Conservation (phyloP, 1,284 basidiomycete genomes). For the Agroathelia rolfsii region DNA sequence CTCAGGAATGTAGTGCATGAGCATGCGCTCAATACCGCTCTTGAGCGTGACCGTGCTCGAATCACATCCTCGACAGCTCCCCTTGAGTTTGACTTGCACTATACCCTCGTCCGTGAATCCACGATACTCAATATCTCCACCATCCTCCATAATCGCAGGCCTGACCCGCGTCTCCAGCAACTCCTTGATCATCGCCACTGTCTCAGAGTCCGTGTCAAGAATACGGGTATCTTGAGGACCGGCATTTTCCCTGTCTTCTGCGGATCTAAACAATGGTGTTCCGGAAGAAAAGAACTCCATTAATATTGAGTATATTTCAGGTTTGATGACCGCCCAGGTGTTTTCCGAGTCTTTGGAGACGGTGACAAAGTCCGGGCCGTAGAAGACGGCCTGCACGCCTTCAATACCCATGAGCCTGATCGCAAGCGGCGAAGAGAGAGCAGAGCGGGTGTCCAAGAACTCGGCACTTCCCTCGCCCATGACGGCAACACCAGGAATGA, state of each 20-base stretch:
- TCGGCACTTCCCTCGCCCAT: conserved; percentile 86
- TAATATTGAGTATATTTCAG: conserved; percentile 95
- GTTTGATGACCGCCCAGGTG: conserved; percentile 87
- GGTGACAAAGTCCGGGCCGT: conserved; percentile 96
- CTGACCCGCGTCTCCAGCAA: conserved; percentile 89
- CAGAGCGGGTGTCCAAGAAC: conserved; percentile 83
- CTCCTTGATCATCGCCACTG: conserved; percentile 99
- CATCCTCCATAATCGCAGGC: conserved; percentile 95
- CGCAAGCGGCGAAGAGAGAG: conserved; percentile 83
- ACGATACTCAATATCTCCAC: conserved; percentile 81
- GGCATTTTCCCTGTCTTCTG: conserved; percentile 66
- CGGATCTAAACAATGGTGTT: conserved; percentile 74
- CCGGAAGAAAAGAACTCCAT: conserved; percentile 98
- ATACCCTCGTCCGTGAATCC: conserved; percentile 59
- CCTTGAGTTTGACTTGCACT: conserved; percentile 82
- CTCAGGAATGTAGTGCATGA: conserved; percentile 98
- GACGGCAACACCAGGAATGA: conserved; percentile 87
- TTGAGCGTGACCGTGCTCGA: conserved; percentile 93
- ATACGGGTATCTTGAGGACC: conserved; percentile 94
- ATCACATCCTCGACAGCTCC: conserved; percentile 91
- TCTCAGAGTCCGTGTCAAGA: conserved; percentile 92
- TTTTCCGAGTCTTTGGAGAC: conserved; percentile 87
- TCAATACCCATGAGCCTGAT: conserved; percentile 90
- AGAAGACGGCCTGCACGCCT: conserved; percentile 85
- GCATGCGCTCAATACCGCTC: conserved; percentile 93